phyloP scores from a whole-genome alignment of 2,329 filamentous ascomycete genomes.

The Penicillium nordicum region DNA sequence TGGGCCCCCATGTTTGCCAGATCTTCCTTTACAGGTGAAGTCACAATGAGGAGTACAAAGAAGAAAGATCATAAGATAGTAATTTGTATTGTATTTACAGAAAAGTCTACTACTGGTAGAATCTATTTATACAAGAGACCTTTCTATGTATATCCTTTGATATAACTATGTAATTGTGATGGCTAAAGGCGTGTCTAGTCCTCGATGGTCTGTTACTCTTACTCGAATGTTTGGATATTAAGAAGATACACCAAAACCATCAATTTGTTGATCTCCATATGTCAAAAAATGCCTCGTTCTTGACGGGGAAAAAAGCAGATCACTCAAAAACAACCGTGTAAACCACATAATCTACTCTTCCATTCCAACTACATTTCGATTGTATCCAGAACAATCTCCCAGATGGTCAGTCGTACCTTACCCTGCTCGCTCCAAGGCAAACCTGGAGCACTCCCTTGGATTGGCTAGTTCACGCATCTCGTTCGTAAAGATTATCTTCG shows the following conservation, averaged over 20 bases:
- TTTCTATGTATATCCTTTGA: too few species aligned
- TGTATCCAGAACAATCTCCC: not conserved
- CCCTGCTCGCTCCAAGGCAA: not conserved
- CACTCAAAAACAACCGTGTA: not conserved
- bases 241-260: not conserved
- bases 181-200: not conserved
- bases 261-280: not conserved
- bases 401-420: not conserved
- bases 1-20: not conserved
- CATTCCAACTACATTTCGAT: not conserved
- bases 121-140: not conserved
- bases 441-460: not conserved
- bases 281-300: not conserved
- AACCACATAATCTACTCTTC: not conserved
- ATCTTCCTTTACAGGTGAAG: not conserved
- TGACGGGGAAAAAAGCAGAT: not conserved
- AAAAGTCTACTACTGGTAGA: not conserved
- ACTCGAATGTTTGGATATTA: not conserved
- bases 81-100: not conserved
- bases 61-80: not conserved
- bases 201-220: not conserved
- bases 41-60: not conserved
- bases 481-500: not conserved
- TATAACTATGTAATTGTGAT: not conserved
- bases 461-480: not conserved